Base-by-base conservation (phyloP, 768 basidiomycete species). In the Cystobasidium onofrii region DNA sequence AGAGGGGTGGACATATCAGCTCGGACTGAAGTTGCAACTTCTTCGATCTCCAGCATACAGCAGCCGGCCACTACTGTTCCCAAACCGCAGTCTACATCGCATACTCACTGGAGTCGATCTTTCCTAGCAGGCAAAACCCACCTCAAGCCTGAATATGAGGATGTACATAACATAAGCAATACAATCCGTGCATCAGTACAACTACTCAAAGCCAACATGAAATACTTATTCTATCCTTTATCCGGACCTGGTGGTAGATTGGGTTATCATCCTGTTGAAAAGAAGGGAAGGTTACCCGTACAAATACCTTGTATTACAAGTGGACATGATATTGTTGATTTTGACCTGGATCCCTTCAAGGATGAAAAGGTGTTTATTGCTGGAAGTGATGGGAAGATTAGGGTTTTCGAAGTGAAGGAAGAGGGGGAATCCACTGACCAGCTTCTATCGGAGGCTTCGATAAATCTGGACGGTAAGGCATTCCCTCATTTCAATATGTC, bases 161-260 rank as follows among this genome's bases (percentile, higher is more conserved):
- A 80, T 57, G 69, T 83, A 4, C 78, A 80, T 10, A 76, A 79
- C n/a, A 65, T 82, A 13, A 75, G 78, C 1, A 75, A 79, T 0
- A 77, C 76, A 17, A 76, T 79, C 36, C 77, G 80, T 25, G 78
- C 79, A 36, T 80, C 81, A 27, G 80, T 80, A 9, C 76, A 75
- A 46, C 75, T 83, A 23, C 78, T 83, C 55, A 80, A 80, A 65
- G 75, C 78, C 18, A 81, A 80, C 17, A 43, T 75, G 0, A 2
- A 67, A 3, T 76, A 78, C 52, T 75, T 82, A n/a, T 79, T 82
- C 77, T 82, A 80, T 76, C 82, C 82, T 15, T 78, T 82, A 41
- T 77, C 80, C 17, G 82, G 82, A 1, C 77, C 82, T 0, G 82
- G 82, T 25, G 82, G 82, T 1, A 71, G 81, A 25, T 73, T 83